Evolutionary conservation across 2,329 filamentous ascomycete species (phyloP), one percentile per base, ranked within the genome.

Genomic region (Atkinsonella texensis): DNA sequence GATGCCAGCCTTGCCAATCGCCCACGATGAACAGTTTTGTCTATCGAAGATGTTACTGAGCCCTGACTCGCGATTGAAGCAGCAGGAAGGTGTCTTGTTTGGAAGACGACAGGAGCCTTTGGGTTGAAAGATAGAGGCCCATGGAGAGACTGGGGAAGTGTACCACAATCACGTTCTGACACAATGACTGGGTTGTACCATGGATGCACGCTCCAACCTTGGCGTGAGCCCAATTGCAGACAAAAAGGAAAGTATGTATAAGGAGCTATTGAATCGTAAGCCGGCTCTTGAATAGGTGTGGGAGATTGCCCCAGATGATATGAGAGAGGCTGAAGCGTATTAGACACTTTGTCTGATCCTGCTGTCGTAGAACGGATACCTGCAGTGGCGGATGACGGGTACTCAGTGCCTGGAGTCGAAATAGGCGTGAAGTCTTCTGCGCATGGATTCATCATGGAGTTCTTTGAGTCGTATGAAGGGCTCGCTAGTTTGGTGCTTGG

Each of bases 361-460:
- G 40, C 23, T 17, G 32, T 8, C 33, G 35, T 23, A 35, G 23
- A 20, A 20, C 31, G 47, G 38, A 45, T 44, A 33, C 39, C 40
- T 40, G 45, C 32, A 51, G 44, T 23, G 38, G 12, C 39, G 38
- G 50, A 32, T 23, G 53, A 54, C 41, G 44, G 38, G 28, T 8
- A n/a, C 2, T 46, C 44, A 32, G 47, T 20, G 20, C 23, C 38
- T 18, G 50, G 48, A 48, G 39, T 38, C 15, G 33, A 48, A 32
- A 46, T 39, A 45, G 53, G 50, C n/a, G 40, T 52, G 12, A 54
- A 46, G 23, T 54, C 41, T 31, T 40, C 31, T 11, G 53, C 48
- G 50, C 50, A 52, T 17, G 53, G 48, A 50, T 54, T 54, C 48
- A 52, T 54, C 33, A 17, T 20, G 32, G 40, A 18, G 4, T 10